A percentile compares a stretch with the other conserved stretches of the same genome.
phyloP scores from a whole-genome alignment of 208 protist species.

The Leishmania turanica region DNA sequence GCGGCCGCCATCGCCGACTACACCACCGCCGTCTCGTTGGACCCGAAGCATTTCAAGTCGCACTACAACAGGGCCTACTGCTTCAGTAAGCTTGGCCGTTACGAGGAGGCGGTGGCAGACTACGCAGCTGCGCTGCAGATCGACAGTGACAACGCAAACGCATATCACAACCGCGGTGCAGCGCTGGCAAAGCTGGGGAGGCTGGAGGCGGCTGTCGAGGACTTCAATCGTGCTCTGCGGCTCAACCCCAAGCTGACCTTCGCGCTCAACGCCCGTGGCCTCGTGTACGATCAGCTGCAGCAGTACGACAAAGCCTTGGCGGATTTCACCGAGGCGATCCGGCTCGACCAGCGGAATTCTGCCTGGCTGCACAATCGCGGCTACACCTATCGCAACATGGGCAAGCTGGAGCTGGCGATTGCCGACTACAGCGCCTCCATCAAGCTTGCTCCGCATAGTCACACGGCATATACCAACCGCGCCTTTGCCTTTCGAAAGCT shows the following conservation, averaged over 20 bases:
- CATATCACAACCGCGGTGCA: slow-evolving; percentile 89
- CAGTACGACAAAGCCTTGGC: slow-evolving; percentile 58
- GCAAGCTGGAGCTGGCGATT: slow-evolving; percentile 59
- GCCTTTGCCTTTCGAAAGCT: slow-evolving; percentile 81
- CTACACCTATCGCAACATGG: slow-evolving; percentile 70
- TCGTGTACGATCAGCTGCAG: slow-evolving; percentile 65
- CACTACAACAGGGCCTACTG: slow-evolving; percentile 94
- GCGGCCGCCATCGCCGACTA: slow-evolving; percentile 83
- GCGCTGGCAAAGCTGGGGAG: slow-evolving; percentile 68
- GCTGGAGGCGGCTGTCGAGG: slow-evolving; percentile 63
- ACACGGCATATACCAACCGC: slow-evolving; percentile 46
- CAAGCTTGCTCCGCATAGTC: slow-evolving; percentile 33
- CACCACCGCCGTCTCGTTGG: slow-evolving; percentile 59
- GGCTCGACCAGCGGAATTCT: slow-evolving; percentile 58
- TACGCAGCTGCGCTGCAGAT: slow-evolving; percentile 78
- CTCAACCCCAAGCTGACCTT: slow-evolving; percentile 60
- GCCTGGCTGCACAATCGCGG: slow-evolving; percentile 79
- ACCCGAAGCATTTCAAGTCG: slow-evolving; percentile 90
- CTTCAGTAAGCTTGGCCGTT: slow-evolving; percentile 75
- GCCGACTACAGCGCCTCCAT: slow-evolving; percentile 74
- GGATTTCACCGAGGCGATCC: slow-evolving; percentile 72
- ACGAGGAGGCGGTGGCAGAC: slow-evolving; percentile 65
- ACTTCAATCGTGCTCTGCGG: slow-evolving; percentile 74
- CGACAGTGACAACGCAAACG: slow-evolving; percentile 67
- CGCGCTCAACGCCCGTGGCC: slow-evolving; percentile 81